Base-by-base conservation (phyloP, 768 basidiomycete genomes). In the Guyanaporus albipodus region DNA sequence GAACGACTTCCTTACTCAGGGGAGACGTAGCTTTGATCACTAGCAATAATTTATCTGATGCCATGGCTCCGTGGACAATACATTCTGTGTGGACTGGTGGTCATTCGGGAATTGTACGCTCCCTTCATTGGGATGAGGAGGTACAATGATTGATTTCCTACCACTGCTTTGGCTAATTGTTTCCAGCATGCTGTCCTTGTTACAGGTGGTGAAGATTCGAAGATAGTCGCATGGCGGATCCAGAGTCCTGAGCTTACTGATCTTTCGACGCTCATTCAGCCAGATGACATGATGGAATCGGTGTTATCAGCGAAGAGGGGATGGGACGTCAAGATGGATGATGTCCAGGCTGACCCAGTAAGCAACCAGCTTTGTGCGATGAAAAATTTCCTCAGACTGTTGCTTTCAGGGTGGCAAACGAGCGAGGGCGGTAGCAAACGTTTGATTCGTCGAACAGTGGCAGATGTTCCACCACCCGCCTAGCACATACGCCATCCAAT, bases 21-120 rank as follows among this genome's bases (percentile, higher is more conserved):
- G 83, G 83, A 27, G 81, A 85, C 48, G 56, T 78, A 17, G 79
- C 79, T 5, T 61, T 84, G 24, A 57, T 83, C 14, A 77, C 80
- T 8, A 74, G 70, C 48, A 58, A 59, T 19, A 63, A 76, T 50
- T 55, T 72, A 15, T 63, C 70, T 10, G 61, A 61, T 26, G 55
- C 69, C 2, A 62, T 56, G 17, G 60, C 71, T 6, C 68, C 73
- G 0, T 83, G 81, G 81, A 64, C 59, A 34, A 58, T 84, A 18
- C 64, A 71, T 14, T 75, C 73, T 40, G 57, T 74, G 4, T 84
- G 80, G 80, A 68, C 75, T 12, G 68, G 69, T 10, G 78, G 77
- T 8, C 83, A 85, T 56, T 57, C 63, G 6, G 82, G 80, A 4
- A 56, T 85, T 17, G 77, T 85, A 3, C 73, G 83, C 19, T 75